phyloP scores from a whole-genome alignment of 1,284 basidiomycete genomes.

The Tilletia indica region DNA sequence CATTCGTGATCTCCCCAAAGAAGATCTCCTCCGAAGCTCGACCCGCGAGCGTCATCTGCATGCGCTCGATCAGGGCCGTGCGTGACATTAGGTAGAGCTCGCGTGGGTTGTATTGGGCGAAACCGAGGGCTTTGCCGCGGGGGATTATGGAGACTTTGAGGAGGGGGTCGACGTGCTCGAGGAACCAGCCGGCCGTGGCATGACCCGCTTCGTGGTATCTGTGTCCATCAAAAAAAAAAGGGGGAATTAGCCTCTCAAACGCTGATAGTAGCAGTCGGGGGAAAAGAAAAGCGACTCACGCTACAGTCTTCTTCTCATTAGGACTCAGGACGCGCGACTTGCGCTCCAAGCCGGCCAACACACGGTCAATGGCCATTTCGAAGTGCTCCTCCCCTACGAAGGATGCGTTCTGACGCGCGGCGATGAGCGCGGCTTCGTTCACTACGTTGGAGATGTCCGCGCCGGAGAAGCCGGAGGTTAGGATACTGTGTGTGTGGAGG shows the following conservation, averaged over 20 bases:
- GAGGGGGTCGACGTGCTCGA: constrained; percentile 93
- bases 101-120: constrained; percentile 91
- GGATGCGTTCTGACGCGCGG: constrained; percentile 79
- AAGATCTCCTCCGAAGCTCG: constrained; percentile 98
- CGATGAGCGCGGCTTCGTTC: constrained; percentile 94
- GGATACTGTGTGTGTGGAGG: constrained; percentile 75
- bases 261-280: background rate
- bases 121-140: constrained; percentile 91
- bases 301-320: constrained; percentile 98
- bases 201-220: constrained; percentile 96
- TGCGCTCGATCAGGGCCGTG: constrained; percentile 88
- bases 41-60: constrained; percentile 99
- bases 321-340: constrained; percentile 89
- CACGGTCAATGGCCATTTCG: constrained; percentile 94
- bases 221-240: background rate
- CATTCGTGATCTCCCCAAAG: constrained; percentile 93
- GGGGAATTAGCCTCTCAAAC: background rate
- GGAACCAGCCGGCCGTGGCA: constrained; percentile 96
- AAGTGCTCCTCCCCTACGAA: constrained; percentile 82
- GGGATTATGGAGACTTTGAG: constrained; percentile 99
- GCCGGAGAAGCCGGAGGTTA: constrained; percentile 96
- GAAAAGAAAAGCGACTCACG: background rate
- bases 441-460: constrained; percentile 98
- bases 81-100: constrained; percentile 94
- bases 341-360: constrained; percentile 93